Conservation (phyloP, 2,329 filamentous ascomycete species). For the Colletotrichum tabaci region DNA sequence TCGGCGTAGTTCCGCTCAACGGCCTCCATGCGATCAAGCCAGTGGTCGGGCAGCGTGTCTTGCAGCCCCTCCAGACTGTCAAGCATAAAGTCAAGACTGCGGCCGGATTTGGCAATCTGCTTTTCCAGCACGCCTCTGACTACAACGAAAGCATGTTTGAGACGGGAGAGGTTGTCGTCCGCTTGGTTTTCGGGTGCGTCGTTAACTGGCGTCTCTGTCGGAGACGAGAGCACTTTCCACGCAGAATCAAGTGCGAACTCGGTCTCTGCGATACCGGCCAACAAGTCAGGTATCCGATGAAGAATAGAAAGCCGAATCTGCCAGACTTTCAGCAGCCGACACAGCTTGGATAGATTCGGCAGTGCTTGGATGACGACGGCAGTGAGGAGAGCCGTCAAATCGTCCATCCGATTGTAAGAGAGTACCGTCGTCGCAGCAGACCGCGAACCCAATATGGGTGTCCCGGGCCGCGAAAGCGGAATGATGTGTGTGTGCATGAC, state of each 20-base stretch:
- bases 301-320: slow-evolving; percentile 82
- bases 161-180: slow-evolving; percentile 44
- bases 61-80: slow-evolving; percentile 87
- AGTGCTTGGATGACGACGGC: slow-evolving; percentile 92
- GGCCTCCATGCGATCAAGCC: slow-evolving; percentile 89
- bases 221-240: slow-evolving; percentile 72
- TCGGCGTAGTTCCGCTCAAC: slow-evolving; percentile 83
- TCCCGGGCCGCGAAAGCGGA: slow-evolving; percentile 67
- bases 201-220: slow-evolving; percentile 13
- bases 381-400: slow-evolving; percentile 91
- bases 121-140: slow-evolving; percentile 76
- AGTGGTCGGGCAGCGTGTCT: slow-evolving; percentile 87
- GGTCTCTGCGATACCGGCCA: slow-evolving; percentile 76
- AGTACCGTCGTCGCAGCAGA: slow-evolving; percentile 60
- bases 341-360: slow-evolving; percentile 83
- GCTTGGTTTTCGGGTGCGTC: slow-evolving; percentile 3
- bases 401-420: slow-evolving; percentile 82
- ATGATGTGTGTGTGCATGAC: slow-evolving; percentile 86
- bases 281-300: slow-evolving; percentile 78
- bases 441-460: slow-evolving; percentile 60
- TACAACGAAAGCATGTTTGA: slow-evolving; percentile 65
- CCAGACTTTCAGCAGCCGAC: slow-evolving; percentile 83
- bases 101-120: slow-evolving; percentile 79
- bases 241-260: slow-evolving; percentile 76
- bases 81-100: slow-evolving; percentile 85